Evolutionary conservation across 352 stramenopile species (phyloP).

Genomic region (Aphanomyces euteiches): DNA sequence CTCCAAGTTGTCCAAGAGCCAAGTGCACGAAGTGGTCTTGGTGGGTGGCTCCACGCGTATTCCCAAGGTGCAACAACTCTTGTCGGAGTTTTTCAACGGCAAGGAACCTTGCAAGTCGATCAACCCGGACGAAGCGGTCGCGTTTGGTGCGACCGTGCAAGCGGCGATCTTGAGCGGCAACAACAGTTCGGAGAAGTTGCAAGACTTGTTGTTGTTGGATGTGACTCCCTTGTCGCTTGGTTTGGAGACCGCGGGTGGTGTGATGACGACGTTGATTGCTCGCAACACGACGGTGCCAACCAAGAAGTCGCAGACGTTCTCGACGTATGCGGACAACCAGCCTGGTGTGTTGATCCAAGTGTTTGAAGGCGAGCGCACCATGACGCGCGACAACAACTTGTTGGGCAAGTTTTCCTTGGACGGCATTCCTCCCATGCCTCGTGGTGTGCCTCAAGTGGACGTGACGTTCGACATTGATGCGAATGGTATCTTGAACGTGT

Average conservation of each 20-base stretch:
- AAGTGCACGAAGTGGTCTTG: slow-evolving; percentile 41
- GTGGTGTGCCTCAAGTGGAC: slow-evolving; percentile 64
- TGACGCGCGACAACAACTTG: slow-evolving; percentile 82
- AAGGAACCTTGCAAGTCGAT: slow-evolving; percentile 63
- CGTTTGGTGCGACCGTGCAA: slow-evolving; percentile 50
- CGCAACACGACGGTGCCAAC: slow-evolving; percentile 64
- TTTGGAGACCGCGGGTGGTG: slow-evolving; percentile 61
- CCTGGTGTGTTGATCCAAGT: slow-evolving; percentile 62
- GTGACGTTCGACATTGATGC: slow-evolving; percentile 77
- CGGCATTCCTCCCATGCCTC: slow-evolving; percentile 57
- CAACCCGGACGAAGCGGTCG: slow-evolving; percentile 63
- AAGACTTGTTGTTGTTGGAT: slow-evolving; percentile 70
- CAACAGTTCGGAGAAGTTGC: slow-evolving; percentile 53
- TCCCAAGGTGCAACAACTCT: slow-evolving; percentile 49
- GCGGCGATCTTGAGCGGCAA: slow-evolving; percentile 39
- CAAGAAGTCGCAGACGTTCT: slow-evolving; percentile 64
- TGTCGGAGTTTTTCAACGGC: slow-evolving; percentile 57
- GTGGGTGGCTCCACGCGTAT: slow-evolving; percentile 47
- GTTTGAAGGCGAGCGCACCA: slow-evolving; percentile 80
- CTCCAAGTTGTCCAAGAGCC: slow-evolving; percentile 34
- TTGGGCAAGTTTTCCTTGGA: slow-evolving; percentile 65
- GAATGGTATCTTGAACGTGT: slow-evolving; percentile 87
- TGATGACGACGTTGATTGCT: slow-evolving; percentile 66
- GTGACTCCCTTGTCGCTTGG: slow-evolving; percentile 66
- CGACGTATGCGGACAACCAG: slow-evolving; percentile 70